Base-by-base conservation (phyloP, 306 rosid species). In the Glycyrrhiza uralensis region DNA sequence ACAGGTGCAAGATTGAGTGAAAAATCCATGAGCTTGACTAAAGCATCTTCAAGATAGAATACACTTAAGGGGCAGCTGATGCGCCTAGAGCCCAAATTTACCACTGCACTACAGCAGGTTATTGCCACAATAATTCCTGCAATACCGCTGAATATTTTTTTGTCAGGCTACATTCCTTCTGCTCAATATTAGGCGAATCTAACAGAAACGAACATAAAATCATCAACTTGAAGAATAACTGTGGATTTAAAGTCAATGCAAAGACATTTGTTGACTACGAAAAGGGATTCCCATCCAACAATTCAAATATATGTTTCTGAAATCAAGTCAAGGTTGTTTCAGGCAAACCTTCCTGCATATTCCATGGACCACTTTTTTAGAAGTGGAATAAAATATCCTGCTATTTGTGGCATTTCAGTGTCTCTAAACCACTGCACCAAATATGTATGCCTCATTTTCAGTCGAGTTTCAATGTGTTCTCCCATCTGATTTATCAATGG, bases 271-370 rank as follows among this genome's bases (percentile, higher is more conserved):
- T 18, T 64, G 74, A 35, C 38, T 30, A 32, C 12, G 61, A 47
- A 44, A 67, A 13, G 32, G 11, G 30, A 46, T 26, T 50, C 30
- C 35, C 28, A 26, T 62, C 59, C 47, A 78, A 47, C 58, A 28
- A 28, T 32, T 24, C 38, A 38, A 75, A 58, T 19, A 66, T 70
- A 22, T 71, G 57, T 59, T 60, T 67, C 59, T 58, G 57, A 56
- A 74, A 63, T 23, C 26, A 56, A 74, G 59, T 15, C 42, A 75
- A 73, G 79, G 69, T 39, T 62, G 61, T 46, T 79, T 42, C 39
- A 81, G 72, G 63, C 90, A 67, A 80, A 87, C 92, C 96, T 87
- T 87, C 96, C 92, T 10, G 92, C 90, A 71, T 90, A 90, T 50
- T 90, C 88, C 89, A 78, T 49, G 24, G 96, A 84, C 90, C 88